A percentile compares a stretch with the other conserved stretches of the same genome.
phyloP scores from a whole-genome alignment of 805 yeast species.

The Saccharomyces kudriavzevii region DNA sequence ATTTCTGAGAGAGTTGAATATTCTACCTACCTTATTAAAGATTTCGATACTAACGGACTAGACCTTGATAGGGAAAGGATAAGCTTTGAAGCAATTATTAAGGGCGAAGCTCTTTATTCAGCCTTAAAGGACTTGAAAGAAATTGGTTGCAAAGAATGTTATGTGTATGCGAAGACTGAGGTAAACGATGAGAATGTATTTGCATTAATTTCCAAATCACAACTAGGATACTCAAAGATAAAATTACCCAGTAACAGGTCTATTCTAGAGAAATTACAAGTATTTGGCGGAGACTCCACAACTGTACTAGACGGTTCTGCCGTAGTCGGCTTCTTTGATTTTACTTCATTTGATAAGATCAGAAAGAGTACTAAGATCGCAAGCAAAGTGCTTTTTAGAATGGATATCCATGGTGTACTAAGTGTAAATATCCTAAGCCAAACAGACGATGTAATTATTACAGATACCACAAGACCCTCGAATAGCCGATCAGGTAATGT shows the following conservation, averaged over 20 bases:
- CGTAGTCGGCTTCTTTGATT: slow-evolving; percentile 44
- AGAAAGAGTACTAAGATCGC: slow-evolving; percentile 44
- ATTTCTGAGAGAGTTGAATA: slow-evolving; percentile 53
- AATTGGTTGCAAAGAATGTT: slow-evolving; percentile 43
- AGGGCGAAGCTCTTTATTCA: slow-evolving; percentile 45
- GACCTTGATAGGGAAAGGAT: slow-evolving; percentile 38
- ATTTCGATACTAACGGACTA: slow-evolving; percentile 31
- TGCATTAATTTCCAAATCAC: slow-evolving; percentile 57
- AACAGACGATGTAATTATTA: slow-evolving; percentile 22
- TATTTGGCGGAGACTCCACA: slow-evolving; percentile 26
- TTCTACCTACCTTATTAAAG: slow-evolving; percentile 36
- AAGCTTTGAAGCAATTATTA: slow-evolving; percentile 44
- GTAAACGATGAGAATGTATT: slow-evolving; percentile 26
- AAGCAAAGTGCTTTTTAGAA: slow-evolving; percentile 45
- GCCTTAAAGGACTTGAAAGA: slow-evolving; percentile 51
- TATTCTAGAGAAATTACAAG: slow-evolving; percentile 51
- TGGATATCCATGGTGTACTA: slow-evolving; percentile 43
- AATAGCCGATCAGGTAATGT: neutral
- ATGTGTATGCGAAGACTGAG: slow-evolving; percentile 35
- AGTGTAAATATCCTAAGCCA: slow-evolving; percentile 40
- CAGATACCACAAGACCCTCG: slow-evolving; percentile 19
- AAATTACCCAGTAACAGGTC: slow-evolving; percentile 55
- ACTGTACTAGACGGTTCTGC: slow-evolving; percentile 21
- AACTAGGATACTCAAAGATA: slow-evolving; percentile 63
- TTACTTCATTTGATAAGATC: slow-evolving; percentile 39